A percentile compares a stretch with the other conserved stretches of the same genome.
Evolutionary conservation across 345 rosid species (phyloP).

Genomic region (Conringia planisiliqua): DNA sequence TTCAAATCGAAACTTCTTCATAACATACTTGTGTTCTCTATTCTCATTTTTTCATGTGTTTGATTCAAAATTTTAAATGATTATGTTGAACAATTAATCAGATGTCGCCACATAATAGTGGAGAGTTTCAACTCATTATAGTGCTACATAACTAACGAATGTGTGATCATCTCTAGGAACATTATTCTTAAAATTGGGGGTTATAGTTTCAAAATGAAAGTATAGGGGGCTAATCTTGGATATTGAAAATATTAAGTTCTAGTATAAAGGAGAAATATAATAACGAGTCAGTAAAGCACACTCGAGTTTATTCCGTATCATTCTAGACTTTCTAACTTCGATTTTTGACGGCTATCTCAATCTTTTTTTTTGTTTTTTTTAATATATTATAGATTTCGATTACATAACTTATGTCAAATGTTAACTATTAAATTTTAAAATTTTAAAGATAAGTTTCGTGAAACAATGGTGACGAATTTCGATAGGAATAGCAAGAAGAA

Average conservation of each 20-base stretch:
- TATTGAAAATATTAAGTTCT: not conserved
- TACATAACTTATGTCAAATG: not conserved
- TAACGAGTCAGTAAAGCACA: not conserved
- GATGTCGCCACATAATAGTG: no score
- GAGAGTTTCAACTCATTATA: no score
- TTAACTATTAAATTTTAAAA: not conserved
- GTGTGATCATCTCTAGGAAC: not conserved
- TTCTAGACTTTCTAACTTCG: not conserved
- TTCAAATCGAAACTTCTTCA: not conserved
- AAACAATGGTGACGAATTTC: conserved; percentile 6
- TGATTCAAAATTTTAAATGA: not conserved
- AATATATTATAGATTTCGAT: not conserved
- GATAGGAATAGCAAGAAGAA: not conserved
- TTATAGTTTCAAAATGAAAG: not conserved
- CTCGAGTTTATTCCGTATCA: not conserved
- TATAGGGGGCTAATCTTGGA: not conserved
- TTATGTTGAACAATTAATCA: not conserved
- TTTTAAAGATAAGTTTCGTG: not conserved
- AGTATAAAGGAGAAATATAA: not conserved
- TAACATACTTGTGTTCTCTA: not conserved
- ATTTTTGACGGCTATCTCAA: not conserved
- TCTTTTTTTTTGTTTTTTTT: not conserved
- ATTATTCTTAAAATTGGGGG: not conserved
- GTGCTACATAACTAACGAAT: not conserved
- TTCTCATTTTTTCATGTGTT: not conserved